Evolutionary conservation across 441 rosid species (phyloP).

Genomic region (Capsella rubella): DNA sequence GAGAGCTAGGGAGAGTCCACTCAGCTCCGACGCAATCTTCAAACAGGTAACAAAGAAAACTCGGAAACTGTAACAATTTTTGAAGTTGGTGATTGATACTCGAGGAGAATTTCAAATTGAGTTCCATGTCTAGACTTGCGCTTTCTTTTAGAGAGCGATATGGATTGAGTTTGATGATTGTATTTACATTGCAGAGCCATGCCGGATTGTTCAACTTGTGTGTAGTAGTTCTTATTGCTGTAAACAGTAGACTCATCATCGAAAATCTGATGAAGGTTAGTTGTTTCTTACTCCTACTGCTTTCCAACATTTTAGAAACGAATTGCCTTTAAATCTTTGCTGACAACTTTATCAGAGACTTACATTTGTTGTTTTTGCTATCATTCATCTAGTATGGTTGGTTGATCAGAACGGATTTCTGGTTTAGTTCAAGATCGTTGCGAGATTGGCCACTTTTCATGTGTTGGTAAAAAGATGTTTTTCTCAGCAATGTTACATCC

Average conservation of each 20-base stretch:
- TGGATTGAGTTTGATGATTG: constrained; percentile 12
- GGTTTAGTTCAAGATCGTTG: constrained; percentile 91
- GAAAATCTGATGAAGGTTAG: constrained; percentile 95
- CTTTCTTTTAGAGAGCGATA: background rate
- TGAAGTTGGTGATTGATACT: background rate
- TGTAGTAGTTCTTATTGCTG: constrained; percentile 95
- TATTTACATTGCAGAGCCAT: constrained; percentile 73
- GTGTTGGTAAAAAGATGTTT: constrained; percentile 72
- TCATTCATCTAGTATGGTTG: constrained; percentile 82
- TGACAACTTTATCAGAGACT: constrained; percentile 10
- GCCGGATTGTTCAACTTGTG: constrained; percentile 99
- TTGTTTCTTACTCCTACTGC: background rate
- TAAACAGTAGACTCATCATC: constrained; percentile 95
- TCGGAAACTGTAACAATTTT: background rate
- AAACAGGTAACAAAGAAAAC: constrained; percentile 60
- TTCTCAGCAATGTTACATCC: background rate
- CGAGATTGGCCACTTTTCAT: constrained; percentile 99
- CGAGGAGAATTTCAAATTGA: background rate
- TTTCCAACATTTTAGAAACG: background rate
- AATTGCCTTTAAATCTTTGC: background rate
- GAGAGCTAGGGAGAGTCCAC: constrained; percentile 84
- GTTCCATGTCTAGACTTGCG: constrained; percentile 7
- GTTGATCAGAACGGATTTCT: constrained; percentile 86
- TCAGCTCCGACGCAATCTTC: constrained; percentile 93
- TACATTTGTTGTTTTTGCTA: constrained; percentile 18